Evolutionary conservation across 2,329 filamentous ascomycete genomes (phyloP), one percentile per base, ranked within the genome.

Genomic region (Colletotrichum sp.): DNA sequence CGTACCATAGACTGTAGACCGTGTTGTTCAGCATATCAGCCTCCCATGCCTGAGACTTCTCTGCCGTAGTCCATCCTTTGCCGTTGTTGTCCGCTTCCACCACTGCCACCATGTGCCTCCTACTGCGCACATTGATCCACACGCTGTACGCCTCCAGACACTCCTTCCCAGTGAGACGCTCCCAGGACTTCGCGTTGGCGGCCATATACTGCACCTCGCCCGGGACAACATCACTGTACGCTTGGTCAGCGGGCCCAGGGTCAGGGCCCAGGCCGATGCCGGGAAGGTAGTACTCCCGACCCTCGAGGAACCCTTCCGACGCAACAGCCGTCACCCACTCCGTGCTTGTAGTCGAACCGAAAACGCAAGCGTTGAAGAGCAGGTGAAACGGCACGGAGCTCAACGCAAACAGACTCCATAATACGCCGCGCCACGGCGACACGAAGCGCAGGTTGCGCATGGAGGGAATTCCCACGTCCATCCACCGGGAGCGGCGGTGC

Each of bases 391-490:
- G 82, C 12, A 83, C 24, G 1, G 81, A 80, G 28, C 72, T 80
- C 4, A 80, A n/a, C 16, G 76, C 57, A n/a, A 83, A 72, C 1
- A 80, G 55, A 6, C 78, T 4, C 79, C 80, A 83, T 10, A 68
- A 0, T 12, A 73, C 69, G 7, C 77, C 28, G 1, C 67, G 57
- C 68, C 81, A 81, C 10, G 75, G 71, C 30, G 30, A 60, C 5
- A 78, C 75, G 32, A 82, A 68, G 4, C 66, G 67, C n/a, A 79
- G 73, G 75, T 88, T 89, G 2, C 85, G 81, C 4, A 84, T 34
- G 36, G 86, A 88, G 7, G 85, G 81, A 2, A 88, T 79, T 0
- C 89, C 88, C 65, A 89, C 86, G 28, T 88, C 85, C 1, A 90
- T 79, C 84, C 85, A 87, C 18, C 78, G 81, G 2, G 83, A 80